Base-by-base conservation (phyloP, 352 stramenopile species). In the Elongisporangium prolatum region DNA sequence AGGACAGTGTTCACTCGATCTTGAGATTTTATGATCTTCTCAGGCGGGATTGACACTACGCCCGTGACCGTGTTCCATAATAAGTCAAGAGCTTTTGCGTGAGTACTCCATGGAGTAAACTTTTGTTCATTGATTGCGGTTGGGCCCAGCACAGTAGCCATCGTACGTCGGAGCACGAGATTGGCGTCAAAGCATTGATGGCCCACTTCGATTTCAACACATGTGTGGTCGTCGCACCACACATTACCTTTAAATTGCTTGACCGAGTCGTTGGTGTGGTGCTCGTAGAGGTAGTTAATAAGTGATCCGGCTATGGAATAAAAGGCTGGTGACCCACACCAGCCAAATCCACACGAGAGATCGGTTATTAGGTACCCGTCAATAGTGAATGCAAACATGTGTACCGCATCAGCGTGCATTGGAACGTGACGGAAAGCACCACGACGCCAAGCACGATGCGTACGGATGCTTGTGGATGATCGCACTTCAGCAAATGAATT, bases 341-440 rank as follows among this genome's bases (percentile, higher is more conserved):
- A 65, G 2, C 59, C 59, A n/a, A 65, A 60, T 20, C 51, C 59
- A 21, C 62, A 73, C 0, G 61, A 21, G 1, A 73, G 21, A 24
- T 71, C 65, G 37, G 71, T 65, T 17, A 69, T 55, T 3, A 71
- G 13, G 11, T 57, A 13, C 4, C 47, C 22, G 4, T 67, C 61
- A 28, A 67, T 64, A 0, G 48, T 0, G 20, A 69, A 73, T 1
- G 38, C 47, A 38, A 75, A 72, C 50, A 66, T 63, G 52, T 70
- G 61, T n/a, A 72, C 64, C 1, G 49, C 18, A 17, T 71, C 48
- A 3, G 53, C 57, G 38, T 60, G 38, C 6, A 77, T 52, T 7
- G 65, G 57, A 9, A 74, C 48, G 63, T 74, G 60, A 0, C 69
- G 57, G n/a, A 77, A 74, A 0, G 65, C 68, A n/a, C 62, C 10